These are phyloP conservation scores for Trichoderma parareesei DNA, from an alignment of 495 filamentous ascomycete species.

Conservation along the genomic window DNA sequence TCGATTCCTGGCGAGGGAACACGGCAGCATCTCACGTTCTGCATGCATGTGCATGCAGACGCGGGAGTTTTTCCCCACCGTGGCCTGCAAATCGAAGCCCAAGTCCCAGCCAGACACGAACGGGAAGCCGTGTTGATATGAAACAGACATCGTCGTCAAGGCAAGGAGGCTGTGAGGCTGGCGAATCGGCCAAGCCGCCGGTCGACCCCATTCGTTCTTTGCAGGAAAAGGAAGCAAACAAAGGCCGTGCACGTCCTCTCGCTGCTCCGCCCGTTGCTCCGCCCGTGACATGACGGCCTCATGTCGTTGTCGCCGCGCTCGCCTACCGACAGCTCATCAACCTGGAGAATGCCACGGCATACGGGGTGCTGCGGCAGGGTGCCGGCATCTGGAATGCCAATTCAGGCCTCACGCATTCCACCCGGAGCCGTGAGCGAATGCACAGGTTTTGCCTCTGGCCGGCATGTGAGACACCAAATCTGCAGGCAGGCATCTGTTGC, in stretches of 20 bases:
- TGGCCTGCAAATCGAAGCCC: background rate
- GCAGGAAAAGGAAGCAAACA: slow-evolving; percentile 3
- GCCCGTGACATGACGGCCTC: background rate
- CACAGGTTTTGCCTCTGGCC: background rate
- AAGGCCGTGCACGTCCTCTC: background rate
- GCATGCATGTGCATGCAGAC: background rate
- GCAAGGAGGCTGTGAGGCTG: background rate
- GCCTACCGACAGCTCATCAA: background rate
- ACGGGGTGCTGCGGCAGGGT: background rate
- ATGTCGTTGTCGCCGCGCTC: background rate
- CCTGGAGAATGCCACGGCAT: background rate
- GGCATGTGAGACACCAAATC: background rate
- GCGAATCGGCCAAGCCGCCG: background rate
- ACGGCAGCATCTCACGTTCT: slow-evolving; percentile 3
- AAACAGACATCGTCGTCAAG: background rate
- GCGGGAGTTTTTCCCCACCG: background rate
- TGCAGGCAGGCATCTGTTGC: background rate
- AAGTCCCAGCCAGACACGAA: background rate
- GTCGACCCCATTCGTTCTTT: slow-evolving; percentile 3
- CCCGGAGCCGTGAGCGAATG: background rate
- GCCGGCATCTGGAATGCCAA: background rate
- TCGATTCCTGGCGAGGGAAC: background rate
- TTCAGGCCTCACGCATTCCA: slow-evolving; percentile 4
- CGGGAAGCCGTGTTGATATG: slow-evolving; percentile 2
- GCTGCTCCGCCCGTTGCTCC: background rate